Evolutionary conservation across 257 asterid genomes (phyloP).

Genomic region (Dorcoceras hygrometricum): DNA sequence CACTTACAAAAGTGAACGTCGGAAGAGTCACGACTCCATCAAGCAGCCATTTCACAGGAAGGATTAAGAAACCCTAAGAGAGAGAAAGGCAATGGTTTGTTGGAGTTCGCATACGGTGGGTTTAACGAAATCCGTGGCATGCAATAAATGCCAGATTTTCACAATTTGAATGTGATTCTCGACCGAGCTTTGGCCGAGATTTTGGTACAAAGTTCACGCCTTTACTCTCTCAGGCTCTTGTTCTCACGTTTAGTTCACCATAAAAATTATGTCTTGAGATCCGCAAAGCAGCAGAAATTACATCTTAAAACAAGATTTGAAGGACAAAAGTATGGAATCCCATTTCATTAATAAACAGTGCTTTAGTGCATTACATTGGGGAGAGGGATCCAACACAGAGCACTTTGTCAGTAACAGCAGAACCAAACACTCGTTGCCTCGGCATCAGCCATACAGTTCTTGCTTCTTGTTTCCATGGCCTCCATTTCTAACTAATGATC

Average conservation of each 20-base stretch:
- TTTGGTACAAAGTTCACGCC: not conserved
- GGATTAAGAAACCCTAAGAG: slow-evolving; percentile 31
- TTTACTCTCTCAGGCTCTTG: not conserved
- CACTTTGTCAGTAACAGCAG: slow-evolving; percentile 42
- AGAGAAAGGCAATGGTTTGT: not conserved
- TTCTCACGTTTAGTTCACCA: not conserved
- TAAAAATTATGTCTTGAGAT: no score
- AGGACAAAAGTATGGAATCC: not conserved
- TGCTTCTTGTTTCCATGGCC: not conserved
- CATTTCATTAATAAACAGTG: not conserved
- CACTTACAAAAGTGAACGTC: slow-evolving; percentile 28
- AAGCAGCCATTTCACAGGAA: not conserved
- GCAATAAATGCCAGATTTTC: slow-evolving; percentile 36
- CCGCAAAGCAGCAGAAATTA: not conserved
- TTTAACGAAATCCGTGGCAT: slow-evolving; percentile 18
- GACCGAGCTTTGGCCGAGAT: slow-evolving; percentile 26
- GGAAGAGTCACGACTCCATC: slow-evolving; percentile 16
- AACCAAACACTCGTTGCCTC: not conserved
- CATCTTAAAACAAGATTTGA: not conserved
- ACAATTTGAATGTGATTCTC: slow-evolving; percentile 14
- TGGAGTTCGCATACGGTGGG: not conserved
- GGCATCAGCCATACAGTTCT: not conserved
- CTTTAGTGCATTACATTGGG: slow-evolving; percentile 13
- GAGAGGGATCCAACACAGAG: slow-evolving; percentile 35
- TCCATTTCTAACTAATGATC: no score